Evolutionary conservation across 495 filamentous ascomycete genomes (phyloP), one percentile per base, ranked within the genome.

Genomic region (Xylaria bambusicola): DNA sequence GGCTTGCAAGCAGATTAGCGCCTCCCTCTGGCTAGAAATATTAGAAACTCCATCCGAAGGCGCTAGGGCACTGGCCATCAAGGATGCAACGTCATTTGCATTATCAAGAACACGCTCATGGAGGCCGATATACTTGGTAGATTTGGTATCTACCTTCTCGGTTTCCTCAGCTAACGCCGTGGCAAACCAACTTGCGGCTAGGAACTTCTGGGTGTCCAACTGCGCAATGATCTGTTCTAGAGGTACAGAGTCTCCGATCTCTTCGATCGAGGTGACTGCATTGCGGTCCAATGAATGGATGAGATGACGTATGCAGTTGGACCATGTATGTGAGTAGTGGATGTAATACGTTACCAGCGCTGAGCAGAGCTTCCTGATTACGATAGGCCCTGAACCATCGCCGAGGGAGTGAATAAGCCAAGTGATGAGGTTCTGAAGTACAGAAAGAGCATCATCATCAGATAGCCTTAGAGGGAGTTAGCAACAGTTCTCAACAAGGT

Each of bases 341-440:
- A 92, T 74, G 66, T 92, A 96, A 66, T 89, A 91, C 4, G 88
- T 86, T 36, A 89, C 88, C 8, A 97, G 71, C 38, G 91, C 89
- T 21, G 88, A 85, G 63, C 91, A 93, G 21, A 97, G 79, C 74
- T 98, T 98, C 68, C 84, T 84, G 35, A 88, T 73, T 7, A 96
- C 91, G 49, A 94, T 76, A 27, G 81, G 64, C 10, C 81, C 80
- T 21, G 88, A 84, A 0, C 80, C 81, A 35, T 80, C 77, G 40
- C 76, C 78, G 1, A 89, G 78, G 18, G 85, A 77, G 17, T 76
- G 70, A 9, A 92, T 77, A 52, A 86, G 79, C 80, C 90, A 89
- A 40, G 80, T 74, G 38, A 94, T 79, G 17, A 95, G 82, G 50
- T 81, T 87, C 20, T 83, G 75, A n/a, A 94, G 79, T 2, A 96